Conservation (phyloP, 306 rosid genomes). For the Cucumis hystrix region DNA sequence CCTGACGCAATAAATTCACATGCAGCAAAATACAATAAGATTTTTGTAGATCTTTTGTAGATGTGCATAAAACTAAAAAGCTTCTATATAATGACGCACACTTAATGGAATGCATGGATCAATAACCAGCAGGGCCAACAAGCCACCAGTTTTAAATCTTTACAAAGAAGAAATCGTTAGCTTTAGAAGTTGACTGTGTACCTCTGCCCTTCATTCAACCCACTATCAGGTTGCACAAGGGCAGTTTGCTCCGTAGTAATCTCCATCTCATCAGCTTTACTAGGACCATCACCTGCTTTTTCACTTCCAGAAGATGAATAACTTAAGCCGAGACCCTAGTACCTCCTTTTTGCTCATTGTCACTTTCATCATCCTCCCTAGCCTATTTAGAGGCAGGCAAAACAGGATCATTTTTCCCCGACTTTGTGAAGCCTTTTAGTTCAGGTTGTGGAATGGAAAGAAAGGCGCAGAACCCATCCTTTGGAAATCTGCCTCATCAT, state of each 20-base stretch:
- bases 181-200: background rate
- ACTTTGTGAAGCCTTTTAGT: slow-evolving; percentile 53
- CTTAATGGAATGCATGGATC: background rate
- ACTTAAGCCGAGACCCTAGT: slow-evolving; percentile 65
- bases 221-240: slow-evolving; percentile 49
- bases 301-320: slow-evolving; percentile 98
- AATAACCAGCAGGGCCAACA: background rate
- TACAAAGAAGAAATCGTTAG: background rate
- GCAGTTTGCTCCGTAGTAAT: slow-evolving; percentile 48
- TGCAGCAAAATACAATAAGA: background rate
- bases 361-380: slow-evolving; percentile 92
- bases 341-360: slow-evolving; percentile 57
- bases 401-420: slow-evolving; percentile 71
- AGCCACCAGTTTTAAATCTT: background rate
- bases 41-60: background rate
- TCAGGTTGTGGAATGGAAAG: slow-evolving; percentile 61
- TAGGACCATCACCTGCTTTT: slow-evolving; percentile 56
- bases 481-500: no score
- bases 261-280: slow-evolving; percentile 60
- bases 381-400: slow-evolving; percentile 97
- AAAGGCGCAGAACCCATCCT: slow-evolving; percentile 43
- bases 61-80: background rate
- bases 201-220: slow-evolving; percentile 95
- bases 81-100: background rate
- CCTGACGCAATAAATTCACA: slow-evolving; percentile 27